A percentile compares a stretch with the other conserved stretches of the same genome.
phyloP scores from a whole-genome alignment of 805 yeast genomes.

The Lipomyces starkeyi region DNA sequence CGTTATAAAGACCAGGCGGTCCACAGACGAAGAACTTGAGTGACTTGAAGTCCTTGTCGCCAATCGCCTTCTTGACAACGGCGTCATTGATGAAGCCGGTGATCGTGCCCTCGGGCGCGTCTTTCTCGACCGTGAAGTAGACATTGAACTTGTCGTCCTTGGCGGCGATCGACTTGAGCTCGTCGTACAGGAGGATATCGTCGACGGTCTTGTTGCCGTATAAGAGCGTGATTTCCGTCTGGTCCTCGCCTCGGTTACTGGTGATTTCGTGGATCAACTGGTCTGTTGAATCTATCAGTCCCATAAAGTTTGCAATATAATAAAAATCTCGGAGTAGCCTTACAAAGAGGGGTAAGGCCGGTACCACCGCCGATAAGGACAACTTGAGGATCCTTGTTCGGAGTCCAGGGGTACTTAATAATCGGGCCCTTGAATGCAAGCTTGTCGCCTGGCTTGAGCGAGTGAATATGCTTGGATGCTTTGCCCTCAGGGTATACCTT shows the following conservation, averaged over 20 bases:
- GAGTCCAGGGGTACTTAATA: conserved; percentile 86
- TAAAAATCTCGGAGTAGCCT: background rate
- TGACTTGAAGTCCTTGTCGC: conserved; percentile 68
- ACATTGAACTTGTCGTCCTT: conserved; percentile 80
- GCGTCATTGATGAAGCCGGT: conserved; percentile 82
- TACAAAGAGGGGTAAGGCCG: conserved; percentile 86
- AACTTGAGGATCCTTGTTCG: conserved; percentile 80
- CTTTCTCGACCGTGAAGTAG: conserved; percentile 77
- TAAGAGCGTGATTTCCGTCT: conserved; percentile 81
- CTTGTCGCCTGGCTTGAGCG: conserved; percentile 77
- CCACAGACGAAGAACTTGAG: conserved; percentile 90
- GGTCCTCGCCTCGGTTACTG: conserved; percentile 74
- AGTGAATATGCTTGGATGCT: conserved; percentile 74
- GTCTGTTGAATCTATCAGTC: conserved; percentile 47
- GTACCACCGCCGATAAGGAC: conserved; percentile 94
- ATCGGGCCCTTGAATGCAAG: conserved; percentile 94
- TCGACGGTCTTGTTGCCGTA: conserved; percentile 78
- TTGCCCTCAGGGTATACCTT: conserved; percentile 87
- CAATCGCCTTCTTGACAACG: conserved; percentile 63
- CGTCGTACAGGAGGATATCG: conserved; percentile 83
- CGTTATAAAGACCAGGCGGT: conserved; percentile 89
- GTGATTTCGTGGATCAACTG: conserved; percentile 81
- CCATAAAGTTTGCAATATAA: background rate
- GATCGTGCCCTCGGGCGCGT: conserved; percentile 54
- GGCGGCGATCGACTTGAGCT: conserved; percentile 70